Base-by-base conservation (phyloP, 306 rosid species). In the Pyrus communis region DNA sequence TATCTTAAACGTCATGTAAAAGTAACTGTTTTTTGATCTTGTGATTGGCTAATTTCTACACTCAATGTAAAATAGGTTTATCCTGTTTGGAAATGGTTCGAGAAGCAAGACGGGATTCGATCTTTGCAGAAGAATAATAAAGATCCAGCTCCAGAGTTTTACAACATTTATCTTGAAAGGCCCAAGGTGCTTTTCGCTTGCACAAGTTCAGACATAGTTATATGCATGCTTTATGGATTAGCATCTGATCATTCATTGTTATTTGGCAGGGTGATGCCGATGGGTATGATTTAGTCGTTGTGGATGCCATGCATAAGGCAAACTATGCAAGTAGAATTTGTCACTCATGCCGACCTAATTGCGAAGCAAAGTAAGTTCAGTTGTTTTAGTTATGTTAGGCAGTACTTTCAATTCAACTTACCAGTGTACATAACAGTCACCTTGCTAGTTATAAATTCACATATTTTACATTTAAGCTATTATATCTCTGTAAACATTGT, bases 281-380 rank as follows among this genome's bases (percentile, higher is more conserved):
- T 81, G 99, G 99, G 60, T 96, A 96, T 78, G 99, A 96, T 83
- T 82, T 93, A 57, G 97, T 93, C 54, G 99, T 96, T 11, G 99
- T 96, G 71, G 99, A 96, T 80, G 99, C 99, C 73, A 96, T 96
- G 99, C 99, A 96, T 77, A 96, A 92, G 85, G 99, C 99, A 54
- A 95, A 95, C 86, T 95, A 90, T 74, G 99, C 99, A 10, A 95
- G 99, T 78, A 93, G 99, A 81, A 92, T 95, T 81, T 95, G 99
- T 79, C 99, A 95, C 84, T 95, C 99, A 10, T 96, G 99, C 81
- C 89, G 96, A 59, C 99, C 99, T 61, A 95, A 95, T 78, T 95
- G 99, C 82, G 99, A 95, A 87, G 99, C 99, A 71, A 95, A 95
- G 99, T 95, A 83, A 85, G 97, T 75, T 71, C 45, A 79, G 4